Evolutionary conservation across 2,329 filamentous ascomycete genomes (phyloP).

Genomic region (Beauveria caledonica): DNA sequence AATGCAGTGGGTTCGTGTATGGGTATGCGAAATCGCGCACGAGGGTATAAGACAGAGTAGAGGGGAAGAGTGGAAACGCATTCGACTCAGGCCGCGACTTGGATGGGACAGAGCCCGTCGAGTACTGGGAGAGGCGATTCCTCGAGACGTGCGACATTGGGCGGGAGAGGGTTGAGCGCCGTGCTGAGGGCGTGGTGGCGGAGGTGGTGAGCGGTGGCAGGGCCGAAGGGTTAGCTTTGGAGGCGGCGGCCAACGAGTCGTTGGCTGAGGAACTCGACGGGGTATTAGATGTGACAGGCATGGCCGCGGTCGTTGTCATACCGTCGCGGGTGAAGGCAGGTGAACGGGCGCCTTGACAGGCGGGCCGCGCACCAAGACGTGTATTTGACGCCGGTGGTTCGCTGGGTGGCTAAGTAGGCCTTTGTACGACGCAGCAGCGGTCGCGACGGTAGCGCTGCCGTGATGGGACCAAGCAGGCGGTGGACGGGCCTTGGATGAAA

Average conservation of each 20-base stretch:
- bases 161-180: constrained; percentile 51
- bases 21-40: constrained; percentile 97
- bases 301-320: constrained; percentile 39
- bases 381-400: constrained; percentile 1
- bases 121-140: constrained; percentile 79
- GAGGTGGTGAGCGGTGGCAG: constrained; percentile 43
- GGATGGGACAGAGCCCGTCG: constrained; percentile 57
- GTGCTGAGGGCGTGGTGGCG: constrained; percentile 48
- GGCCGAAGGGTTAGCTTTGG: constrained; percentile 45
- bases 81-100: constrained; percentile 75
- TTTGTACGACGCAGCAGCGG: not conserved
- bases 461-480: not conserved
- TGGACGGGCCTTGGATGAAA: not conserved
- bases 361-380: constrained; percentile 9
- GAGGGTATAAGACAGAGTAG: constrained; percentile 76
- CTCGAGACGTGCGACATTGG: constrained; percentile 71
- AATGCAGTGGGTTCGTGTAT: constrained; percentile 75
- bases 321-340: constrained; percentile 9
- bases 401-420: not conserved
- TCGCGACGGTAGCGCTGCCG: not conserved
- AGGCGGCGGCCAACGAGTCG: constrained; percentile 34
- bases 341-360: constrained; percentile 9
- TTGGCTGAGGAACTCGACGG: constrained; percentile 45
- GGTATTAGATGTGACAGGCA: constrained; percentile 46
- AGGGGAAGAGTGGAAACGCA: constrained; percentile 74